A percentile compares a stretch with the other conserved stretches of the same genome.
phyloP scores from a whole-genome alignment of 31 red algal species.

The Asparagopsis taxiformis region DNA sequence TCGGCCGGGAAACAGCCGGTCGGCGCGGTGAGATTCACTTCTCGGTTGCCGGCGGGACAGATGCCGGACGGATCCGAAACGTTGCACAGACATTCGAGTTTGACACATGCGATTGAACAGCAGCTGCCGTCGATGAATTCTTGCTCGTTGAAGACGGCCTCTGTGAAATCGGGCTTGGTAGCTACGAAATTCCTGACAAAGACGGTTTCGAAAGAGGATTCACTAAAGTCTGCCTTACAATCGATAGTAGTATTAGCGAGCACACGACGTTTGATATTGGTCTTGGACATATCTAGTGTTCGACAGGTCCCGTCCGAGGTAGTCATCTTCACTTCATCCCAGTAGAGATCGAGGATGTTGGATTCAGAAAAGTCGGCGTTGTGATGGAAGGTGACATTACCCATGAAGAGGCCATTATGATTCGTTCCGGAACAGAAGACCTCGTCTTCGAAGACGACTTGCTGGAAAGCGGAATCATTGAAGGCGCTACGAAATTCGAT shows the following conservation, averaged over 20 bases:
- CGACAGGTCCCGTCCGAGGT: neutral
- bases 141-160: constrained; percentile 24
- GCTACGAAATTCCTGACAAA: constrained; percentile 30
- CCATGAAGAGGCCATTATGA: constrained; percentile 35
- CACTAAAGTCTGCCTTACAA: constrained; percentile 8
- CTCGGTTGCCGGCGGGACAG: constrained; percentile 7
- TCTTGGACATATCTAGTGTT: constrained; percentile 10
- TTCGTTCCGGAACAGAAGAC: constrained; percentile 29
- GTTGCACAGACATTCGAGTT: constrained; percentile 32
- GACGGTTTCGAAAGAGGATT: constrained; percentile 3
- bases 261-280: neutral
- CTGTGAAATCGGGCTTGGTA: constrained; percentile 10
- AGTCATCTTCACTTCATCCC: constrained; percentile 40
- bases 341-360: constrained; percentile 53
- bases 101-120: constrained; percentile 17
- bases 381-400: constrained; percentile 33
- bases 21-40: constrained; percentile 8
- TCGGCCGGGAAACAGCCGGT: constrained; percentile 63
- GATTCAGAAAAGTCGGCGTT: constrained; percentile 49
- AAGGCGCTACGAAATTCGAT: constrained; percentile 7
- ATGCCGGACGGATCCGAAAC: constrained; percentile 19
- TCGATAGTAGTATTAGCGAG: constrained; percentile 21
- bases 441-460: constrained; percentile 27
- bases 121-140: constrained; percentile 40
- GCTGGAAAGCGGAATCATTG: constrained; percentile 50